phyloP scores from a whole-genome alignment of 768 basidiomycete genomes.

The Boletus bicolor region DNA sequence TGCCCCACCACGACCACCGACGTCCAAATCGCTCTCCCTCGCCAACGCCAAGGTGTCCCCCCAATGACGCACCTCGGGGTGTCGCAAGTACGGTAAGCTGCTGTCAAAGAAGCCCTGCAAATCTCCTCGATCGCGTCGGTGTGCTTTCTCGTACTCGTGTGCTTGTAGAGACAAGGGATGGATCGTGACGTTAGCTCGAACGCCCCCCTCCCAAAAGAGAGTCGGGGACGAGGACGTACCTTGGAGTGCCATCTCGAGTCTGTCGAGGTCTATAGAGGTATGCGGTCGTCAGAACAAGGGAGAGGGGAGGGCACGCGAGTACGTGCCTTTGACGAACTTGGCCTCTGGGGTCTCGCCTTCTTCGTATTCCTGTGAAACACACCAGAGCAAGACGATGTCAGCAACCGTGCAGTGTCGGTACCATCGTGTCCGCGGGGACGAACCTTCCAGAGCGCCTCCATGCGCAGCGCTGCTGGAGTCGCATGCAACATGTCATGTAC shows the following conservation, averaged over 20 bases:
- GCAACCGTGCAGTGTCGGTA: not conserved
- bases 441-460: conserved; percentile 68
- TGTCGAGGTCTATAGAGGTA: conserved; percentile 64
- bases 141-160: conserved; percentile 65
- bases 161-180: conserved; percentile 32
- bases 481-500: conserved; percentile 85
- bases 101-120: conserved; percentile 80
- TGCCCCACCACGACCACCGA: not conserved
- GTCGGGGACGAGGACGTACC: conserved; percentile 36
- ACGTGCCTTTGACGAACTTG: conserved; percentile 79
- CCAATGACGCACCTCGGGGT: conserved; percentile 74
- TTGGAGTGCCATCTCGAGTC: conserved; percentile 86
- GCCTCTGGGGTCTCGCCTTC: conserved; percentile 69
- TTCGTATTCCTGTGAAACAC: conserved; percentile 73
- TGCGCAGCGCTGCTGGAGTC: conserved; percentile 62
- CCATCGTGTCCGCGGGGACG: not conserved
- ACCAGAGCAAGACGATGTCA: not conserved
- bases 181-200: not conserved
- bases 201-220: not conserved
- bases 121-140: conserved; percentile 37
- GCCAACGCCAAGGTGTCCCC: conserved; percentile 41
- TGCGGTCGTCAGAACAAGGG: too few species aligned
- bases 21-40: conserved; percentile 4
- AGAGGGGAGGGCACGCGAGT: too few species aligned
- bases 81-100: conserved; percentile 68